A percentile compares a stretch with the other conserved stretches of the same genome.
phyloP scores from a whole-genome alignment of 2,329 filamentous ascomycete genomes.

The Calycina herbarum region DNA sequence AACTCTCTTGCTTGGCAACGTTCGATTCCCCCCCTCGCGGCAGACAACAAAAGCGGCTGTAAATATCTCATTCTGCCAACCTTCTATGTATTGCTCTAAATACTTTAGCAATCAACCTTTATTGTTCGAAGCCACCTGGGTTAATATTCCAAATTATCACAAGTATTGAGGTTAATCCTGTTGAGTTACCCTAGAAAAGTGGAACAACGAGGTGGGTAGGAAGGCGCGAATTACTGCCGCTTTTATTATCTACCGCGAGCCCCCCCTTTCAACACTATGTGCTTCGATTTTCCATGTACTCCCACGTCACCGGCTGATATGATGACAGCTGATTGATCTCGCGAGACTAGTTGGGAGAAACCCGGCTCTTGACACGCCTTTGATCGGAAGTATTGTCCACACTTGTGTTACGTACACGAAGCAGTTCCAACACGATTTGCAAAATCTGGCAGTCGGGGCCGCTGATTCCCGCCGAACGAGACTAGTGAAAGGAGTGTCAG shows the following conservation, averaged over 20 bases:
- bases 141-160: no score
- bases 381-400: neutral
- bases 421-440: neutral
- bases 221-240: no score
- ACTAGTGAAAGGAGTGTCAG: neutral
- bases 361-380: neutral
- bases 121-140: no score
- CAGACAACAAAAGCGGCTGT: no score
- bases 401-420: neutral
- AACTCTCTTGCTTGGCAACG: neutral
- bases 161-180: no score
- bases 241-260: no score
- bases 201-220: no score
- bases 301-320: neutral
- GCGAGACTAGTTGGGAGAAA: neutral
- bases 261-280: neutral
- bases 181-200: no score
- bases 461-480: neutral
- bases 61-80: no score
- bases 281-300: neutral
- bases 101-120: no score
- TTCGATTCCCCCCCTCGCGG: no score
- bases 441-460: neutral
- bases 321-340: conserved; percentile 6
- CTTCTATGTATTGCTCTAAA: no score